These are phyloP conservation scores for Candida insectalens DNA, from an alignment of 805 yeast species.

Conservation along the genomic window DNA sequence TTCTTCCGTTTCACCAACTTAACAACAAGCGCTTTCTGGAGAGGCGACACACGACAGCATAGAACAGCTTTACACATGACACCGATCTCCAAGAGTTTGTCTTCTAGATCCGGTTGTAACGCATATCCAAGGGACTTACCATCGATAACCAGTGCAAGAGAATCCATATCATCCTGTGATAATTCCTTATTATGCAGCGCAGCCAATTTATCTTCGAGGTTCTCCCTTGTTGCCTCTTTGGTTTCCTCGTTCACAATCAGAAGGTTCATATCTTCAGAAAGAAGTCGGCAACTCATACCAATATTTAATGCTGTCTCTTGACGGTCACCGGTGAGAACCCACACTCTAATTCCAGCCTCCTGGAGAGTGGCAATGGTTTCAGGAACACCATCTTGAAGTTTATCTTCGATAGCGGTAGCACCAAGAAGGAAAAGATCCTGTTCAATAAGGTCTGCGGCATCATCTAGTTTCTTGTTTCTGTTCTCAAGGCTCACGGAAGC, in stretches of 20 bases:
- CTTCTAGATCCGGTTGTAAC: conserved; percentile 71
- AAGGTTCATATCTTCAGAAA: conserved; percentile 93
- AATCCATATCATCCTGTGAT: conserved; percentile 59
- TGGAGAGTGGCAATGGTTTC: conserved; percentile 93
- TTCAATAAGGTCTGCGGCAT: conserved; percentile 85
- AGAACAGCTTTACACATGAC: conserved; percentile 89
- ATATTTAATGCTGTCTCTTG: conserved; percentile 98
- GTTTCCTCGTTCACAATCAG: conserved; percentile 81
- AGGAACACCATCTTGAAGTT: conserved; percentile 96
- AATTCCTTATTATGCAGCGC: conserved; percentile 64
- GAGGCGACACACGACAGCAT: conserved; percentile 96
- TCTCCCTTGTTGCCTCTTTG: conserved; percentile 64
- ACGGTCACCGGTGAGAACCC: conserved; percentile 98
- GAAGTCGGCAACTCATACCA: conserved; percentile 93
- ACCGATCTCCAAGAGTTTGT: conserved; percentile 68
- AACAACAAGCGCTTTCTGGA: conserved; percentile 94
- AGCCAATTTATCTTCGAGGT: conserved; percentile 62
- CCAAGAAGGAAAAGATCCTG: conserved; percentile 72
- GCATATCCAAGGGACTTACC: conserved; percentile 89
- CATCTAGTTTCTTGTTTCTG: conserved; percentile 70
- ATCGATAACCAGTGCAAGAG: conserved; percentile 86
- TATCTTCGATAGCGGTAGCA: conserved; percentile 98
- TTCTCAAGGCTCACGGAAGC: conserved; percentile 79
- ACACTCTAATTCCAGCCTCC: conserved; percentile 91
- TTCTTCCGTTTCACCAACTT: conserved; percentile 81